Base-by-base conservation (phyloP, 441 rosid species). In the Kokia cookei region DNA sequence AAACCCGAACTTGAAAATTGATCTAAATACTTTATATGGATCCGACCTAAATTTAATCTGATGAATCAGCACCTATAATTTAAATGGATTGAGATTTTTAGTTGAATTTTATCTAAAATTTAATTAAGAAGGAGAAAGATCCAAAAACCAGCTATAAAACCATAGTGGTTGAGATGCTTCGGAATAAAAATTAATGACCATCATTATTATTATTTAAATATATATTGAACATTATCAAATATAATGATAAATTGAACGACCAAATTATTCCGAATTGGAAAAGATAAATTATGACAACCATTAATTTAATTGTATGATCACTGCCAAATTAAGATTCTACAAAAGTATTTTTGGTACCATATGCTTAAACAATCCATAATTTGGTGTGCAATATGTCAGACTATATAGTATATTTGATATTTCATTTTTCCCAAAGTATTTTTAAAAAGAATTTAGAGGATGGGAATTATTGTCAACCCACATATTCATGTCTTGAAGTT, bases 111-210 rank as follows among this genome's bases (percentile, higher is more conserved):
- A 19, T 22, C 19, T 29, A 29, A 60, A 29, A 5, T 14, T 5
- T 60, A 26, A 27, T 59, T 59, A 27, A 60, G 11, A 8, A 29
- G 4, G 32, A 58, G 15, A 58, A 27, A 27, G 12, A 62, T 62
- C 22, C 24, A 61, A 61, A 29, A 11, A 62, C 66, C 13, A 35
- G 26, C 66, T 35, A 62, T 35, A 6, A 35, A 29, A 62, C 22
- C 29, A 4, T n/a, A 32, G 66, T n/a, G 4, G 66, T 62, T 62
- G 66, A 62, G 66, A 62, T 62, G 66, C 12, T 61, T 61, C 47
- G 35, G 8, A 35, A 61, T 7, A 62, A n/a, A 62, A 62, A 62
- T 62, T 15, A 62, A 35, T 60, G 58, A 54, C 11, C 10, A 17
- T 17, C 2, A 53, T 53, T 17, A 50, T 1, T 14, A 50, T 50